Base-by-base conservation (phyloP, 768 basidiomycete genomes). In the Auricularia heimuer region DNA sequence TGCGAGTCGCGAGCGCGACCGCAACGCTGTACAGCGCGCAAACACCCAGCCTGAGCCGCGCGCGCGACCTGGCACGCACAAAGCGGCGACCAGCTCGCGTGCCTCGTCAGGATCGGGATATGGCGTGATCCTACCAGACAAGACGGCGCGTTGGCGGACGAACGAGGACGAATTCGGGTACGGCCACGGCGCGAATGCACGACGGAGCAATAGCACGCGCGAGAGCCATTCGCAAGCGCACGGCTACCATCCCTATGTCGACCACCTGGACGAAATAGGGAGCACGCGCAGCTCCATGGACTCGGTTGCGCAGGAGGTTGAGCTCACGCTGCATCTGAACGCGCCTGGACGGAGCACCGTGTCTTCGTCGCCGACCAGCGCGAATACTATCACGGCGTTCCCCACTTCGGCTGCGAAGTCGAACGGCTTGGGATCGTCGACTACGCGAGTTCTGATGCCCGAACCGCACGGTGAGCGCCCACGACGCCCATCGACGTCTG, bases 301-400 rank as follows among this genome's bases (percentile, higher is more conserved):
- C 73, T 92, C 90, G 66, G 86, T 94, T 34, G 89, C 91, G 24
- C 86, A 90, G 69, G 92, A 94, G 79, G 85, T 91, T 37, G 82
- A 81, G 65, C 83, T 77, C 64, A 92, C 89, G 10, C 77, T 91
- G 14, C 14, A 60, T 10, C 8, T 51, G 14, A 51, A 51, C 47
- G 47, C 47, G 47, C 47, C 21, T 18, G 18, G 6, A 18, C 47
- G 47, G 18, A 51, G 14, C 18, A 18, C 11, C 47, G 18, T 21
- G 7, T 42, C 36, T 21, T 54, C 35, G 42, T 10, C 56, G 56
- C 56, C 56, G 24, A 35, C 34, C 21, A 60, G 56, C 24, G 56
- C 56, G 8, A 60, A 18, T 18, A 60, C 56, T 29, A 18, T 60
- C 29, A 35, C 34, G 16, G 24, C 56, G 29, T 60, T 60, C 34